These are phyloP conservation scores for Adansonia grandidieri DNA, from an alignment of 441 rosid species.

Conservation along the genomic window DNA sequence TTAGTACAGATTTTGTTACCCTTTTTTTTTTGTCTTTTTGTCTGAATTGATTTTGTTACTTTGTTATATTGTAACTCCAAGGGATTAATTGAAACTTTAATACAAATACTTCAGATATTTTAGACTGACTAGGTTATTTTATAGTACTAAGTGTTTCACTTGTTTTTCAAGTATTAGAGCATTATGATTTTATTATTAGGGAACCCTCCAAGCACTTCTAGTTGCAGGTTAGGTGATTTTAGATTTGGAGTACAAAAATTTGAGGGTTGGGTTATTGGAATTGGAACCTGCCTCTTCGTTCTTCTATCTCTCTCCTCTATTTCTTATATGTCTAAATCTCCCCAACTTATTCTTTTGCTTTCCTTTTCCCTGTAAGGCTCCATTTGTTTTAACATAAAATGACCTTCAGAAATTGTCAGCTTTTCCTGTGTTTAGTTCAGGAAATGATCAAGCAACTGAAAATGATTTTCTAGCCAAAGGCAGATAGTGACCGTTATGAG, in stretches of 20 bases:
- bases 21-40: no score
- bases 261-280: not conserved
- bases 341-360: not conserved
- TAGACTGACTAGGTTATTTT: not conserved
- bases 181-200: not conserved
- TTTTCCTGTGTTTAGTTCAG: no score
- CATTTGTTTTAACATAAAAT: no score
- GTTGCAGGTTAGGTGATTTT: no score
- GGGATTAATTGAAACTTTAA: not conserved
- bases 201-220: not conserved
- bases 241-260: not conserved
- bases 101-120: constrained; percentile 4
- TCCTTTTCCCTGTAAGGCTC: not conserved
- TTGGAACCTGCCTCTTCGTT: not conserved
- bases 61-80: not conserved
- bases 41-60: not conserved
- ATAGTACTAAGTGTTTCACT: not conserved
- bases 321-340: not conserved
- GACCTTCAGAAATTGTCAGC: no score
- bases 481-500: no score
- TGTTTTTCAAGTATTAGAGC: not conserved
- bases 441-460: no score
- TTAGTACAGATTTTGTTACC: not conserved
- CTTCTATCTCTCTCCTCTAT: not conserved
- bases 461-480: no score